A percentile compares a stretch with the other conserved stretches of the same genome.
phyloP scores from a whole-genome alignment of 768 basidiomycete genomes.

The Nidularia pulvinata region DNA sequence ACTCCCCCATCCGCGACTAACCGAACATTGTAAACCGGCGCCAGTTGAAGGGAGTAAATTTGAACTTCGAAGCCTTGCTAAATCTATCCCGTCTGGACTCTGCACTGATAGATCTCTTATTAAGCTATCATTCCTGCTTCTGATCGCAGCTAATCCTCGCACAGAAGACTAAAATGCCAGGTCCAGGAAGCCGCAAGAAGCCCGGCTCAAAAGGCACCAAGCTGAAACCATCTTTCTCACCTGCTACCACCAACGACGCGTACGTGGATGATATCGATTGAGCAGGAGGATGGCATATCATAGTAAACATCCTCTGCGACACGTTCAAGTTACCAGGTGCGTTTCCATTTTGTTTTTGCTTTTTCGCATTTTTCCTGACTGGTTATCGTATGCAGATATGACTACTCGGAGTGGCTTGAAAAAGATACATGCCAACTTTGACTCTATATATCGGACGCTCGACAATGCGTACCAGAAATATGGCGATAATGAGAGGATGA shows the following conservation, averaged over 20 bases:
- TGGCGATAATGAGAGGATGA: conserved; percentile 40
- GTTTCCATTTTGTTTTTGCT: conserved; percentile 6
- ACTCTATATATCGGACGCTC: conserved; percentile 45
- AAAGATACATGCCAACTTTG: conserved; percentile 60
- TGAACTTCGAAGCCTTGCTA: too few relatives aligned
- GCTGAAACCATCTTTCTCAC: not conserved
- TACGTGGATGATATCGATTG: conserved; percentile 44
- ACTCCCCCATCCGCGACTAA: too few relatives aligned
- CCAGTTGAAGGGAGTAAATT: too few relatives aligned
- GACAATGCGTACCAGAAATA: conserved; percentile 47
- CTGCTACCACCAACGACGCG: conserved; percentile 10
- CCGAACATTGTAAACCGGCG: too few relatives aligned
- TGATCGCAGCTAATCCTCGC: not conserved
- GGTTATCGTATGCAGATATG: conserved; percentile 37
- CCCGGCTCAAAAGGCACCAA: not conserved
- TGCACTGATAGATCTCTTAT: too few relatives aligned
- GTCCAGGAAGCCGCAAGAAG: conserved; percentile 9
- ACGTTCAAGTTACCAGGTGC: conserved; percentile 55
- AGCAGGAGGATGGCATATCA: conserved; percentile 44
- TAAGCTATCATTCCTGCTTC: not conserved
- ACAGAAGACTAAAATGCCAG: conserved; percentile 10
- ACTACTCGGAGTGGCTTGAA: conserved; percentile 58
- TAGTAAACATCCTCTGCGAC: conserved; percentile 46
- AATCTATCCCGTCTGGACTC: too few relatives aligned
- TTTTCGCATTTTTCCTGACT: not conserved